phyloP scores from a whole-genome alignment of 768 basidiomycete genomes.

The Saitozyma sp. region DNA sequence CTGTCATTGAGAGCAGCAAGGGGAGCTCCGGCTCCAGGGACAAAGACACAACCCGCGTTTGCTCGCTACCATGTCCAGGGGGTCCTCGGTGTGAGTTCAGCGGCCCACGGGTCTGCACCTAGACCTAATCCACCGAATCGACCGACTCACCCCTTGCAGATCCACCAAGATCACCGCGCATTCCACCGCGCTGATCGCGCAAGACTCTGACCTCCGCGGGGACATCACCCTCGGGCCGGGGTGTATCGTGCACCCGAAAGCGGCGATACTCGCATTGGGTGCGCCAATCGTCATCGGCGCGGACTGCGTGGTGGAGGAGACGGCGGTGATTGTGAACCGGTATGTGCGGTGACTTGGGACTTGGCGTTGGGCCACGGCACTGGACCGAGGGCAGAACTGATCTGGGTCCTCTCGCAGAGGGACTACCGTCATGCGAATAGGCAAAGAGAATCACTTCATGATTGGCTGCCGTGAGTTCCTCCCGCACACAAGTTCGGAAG shows the following conservation, averaged over 20 bases:
- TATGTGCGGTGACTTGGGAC: slow-evolving; percentile 36
- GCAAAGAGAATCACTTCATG: slow-evolving; percentile 90
- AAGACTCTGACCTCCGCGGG: slow-evolving; percentile 91
- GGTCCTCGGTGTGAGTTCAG: not conserved
- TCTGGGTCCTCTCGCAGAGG: slow-evolving; percentile 9
- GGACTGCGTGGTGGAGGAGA: slow-evolving; percentile 89
- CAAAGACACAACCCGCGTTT: not conserved
- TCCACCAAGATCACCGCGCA: slow-evolving; percentile 88
- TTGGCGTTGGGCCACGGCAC: not conserved
- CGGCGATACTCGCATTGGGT: slow-evolving; percentile 84
- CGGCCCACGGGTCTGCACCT: not conserved
- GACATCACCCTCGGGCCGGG: slow-evolving; percentile 82
- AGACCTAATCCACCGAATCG: not conserved
- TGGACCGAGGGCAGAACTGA: slow-evolving; percentile 8
- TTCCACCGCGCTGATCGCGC: slow-evolving; percentile 84
- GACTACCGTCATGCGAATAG: slow-evolving; percentile 88
- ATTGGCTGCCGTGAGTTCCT: slow-evolving; percentile 78
- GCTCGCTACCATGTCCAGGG: not conserved
- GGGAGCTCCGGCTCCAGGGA: too few relatives aligned
- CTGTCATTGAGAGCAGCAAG: too few relatives aligned
- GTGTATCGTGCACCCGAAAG: slow-evolving; percentile 88
- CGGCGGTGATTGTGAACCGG: slow-evolving; percentile 85
- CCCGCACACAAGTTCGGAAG: not conserved
- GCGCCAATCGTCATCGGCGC: slow-evolving; percentile 88
- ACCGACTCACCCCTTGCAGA: slow-evolving; percentile 9